phyloP scores from a whole-genome alignment of 371 early-diverging fungal species.

The Mortierella sp. region DNA sequence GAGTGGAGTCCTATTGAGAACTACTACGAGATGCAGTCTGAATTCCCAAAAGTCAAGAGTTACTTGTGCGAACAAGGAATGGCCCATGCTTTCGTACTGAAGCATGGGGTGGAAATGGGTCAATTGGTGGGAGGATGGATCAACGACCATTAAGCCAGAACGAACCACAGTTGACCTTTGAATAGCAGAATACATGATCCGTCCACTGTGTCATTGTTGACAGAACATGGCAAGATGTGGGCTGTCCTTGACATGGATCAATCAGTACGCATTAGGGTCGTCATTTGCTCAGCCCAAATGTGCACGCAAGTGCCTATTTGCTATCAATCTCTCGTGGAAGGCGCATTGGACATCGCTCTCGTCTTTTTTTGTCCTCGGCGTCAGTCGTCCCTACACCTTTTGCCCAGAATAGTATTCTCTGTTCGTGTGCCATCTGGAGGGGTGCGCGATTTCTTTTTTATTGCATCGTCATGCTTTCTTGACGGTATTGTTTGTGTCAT shows the following conservation, averaged over 20 bases:
- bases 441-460: too few species aligned
- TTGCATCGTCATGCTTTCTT: too few species aligned
- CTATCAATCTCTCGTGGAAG: too few species aligned
- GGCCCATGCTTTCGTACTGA: constrained; percentile 81
- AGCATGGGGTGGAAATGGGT: constrained; percentile 56
- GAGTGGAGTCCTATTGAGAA: constrained; percentile 82
- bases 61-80: constrained; percentile 73
- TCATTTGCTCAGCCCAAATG: too few species aligned
- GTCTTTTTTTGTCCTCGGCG: background rate
- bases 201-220: background rate
- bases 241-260: too few species aligned
- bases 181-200: background rate
- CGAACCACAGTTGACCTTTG: background rate
- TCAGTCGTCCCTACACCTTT: background rate
- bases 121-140: constrained; percentile 47
- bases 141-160: constrained; percentile 22
- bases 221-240: too few species aligned
- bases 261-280: too few species aligned
- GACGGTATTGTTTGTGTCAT: too few species aligned
- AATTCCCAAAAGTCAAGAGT: constrained; percentile 71
- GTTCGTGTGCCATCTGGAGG: background rate
- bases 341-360: background rate
- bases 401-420: background rate
- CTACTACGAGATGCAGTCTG: constrained; percentile 71
- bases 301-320: too few species aligned